Evolutionary conservation across 1,284 basidiomycete genomes (phyloP), one percentile per base, ranked within the genome.

Genomic region (Puccinia coronata): DNA sequence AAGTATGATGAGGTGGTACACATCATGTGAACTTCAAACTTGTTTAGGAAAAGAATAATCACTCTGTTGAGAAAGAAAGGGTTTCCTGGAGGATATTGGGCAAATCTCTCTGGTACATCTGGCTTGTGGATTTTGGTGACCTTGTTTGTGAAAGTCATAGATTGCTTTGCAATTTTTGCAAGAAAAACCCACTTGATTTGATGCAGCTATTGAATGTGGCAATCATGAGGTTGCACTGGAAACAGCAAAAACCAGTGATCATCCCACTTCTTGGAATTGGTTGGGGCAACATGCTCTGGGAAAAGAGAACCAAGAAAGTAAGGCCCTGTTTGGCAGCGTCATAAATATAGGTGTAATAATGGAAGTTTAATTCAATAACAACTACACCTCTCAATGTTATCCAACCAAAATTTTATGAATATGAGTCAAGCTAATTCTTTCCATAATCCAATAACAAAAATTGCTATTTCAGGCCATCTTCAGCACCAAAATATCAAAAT

Each of bases 111-210:
- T 43, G n/a, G 18, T 25, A 23, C 25, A 25, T 43, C 20, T 43
- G 31, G 73, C 43, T n/a, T 57, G 34, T 39, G 23, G 18, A 73
- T 43, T 43, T 31, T 47, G 25, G 6, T 47, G 34, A 55, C 34
- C 20, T 41, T n/a, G 11, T 47, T 70, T 51, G 36, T 43, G 49
- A 5, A 36, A 2, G 16, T 23, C 16, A n/a, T 82, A 94, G 93
- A 98, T 99, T 85, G 97, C 97, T 9, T 88, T 99, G 72, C 96
- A 99, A 87, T 99, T 99, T 85, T 96, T 99, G 14, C 94, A 99
- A 88, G 97, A 99, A 87, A 96, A 95, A 86, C 96, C 93, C 83
- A 99, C 96, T 0, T 90, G 96, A 39, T 99, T 99, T 85, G 97
- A 99, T 86, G 91, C 99, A 75, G 97, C 96, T 18, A 93, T 99